These are phyloP conservation scores for Volvox africanus DNA, from an alignment of 139 green algal genomes.

Conservation along the genomic window DNA sequence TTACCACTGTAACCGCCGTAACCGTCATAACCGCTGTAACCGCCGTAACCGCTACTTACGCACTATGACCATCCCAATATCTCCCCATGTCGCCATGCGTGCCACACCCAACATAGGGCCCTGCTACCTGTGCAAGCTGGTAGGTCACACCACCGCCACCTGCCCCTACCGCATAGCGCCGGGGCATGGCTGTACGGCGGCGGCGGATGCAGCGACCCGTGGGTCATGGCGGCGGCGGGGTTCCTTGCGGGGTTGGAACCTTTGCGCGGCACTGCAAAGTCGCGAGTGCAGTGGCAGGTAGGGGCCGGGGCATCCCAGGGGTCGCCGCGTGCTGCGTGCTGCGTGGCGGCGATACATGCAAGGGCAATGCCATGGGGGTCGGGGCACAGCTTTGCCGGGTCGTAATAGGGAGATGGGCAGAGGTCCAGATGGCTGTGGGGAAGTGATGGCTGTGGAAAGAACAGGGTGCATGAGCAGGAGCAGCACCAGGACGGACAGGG, in stretches of 20 bases:
- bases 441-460: too few species aligned
- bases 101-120: neutral
- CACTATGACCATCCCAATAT: neutral
- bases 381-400: too few species aligned
- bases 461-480: too few species aligned
- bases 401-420: too few species aligned
- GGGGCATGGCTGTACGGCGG: neutral
- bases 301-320: neutral
- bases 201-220: neutral
- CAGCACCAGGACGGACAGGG: too few species aligned
- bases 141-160: constrained; percentile 88
- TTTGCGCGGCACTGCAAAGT: neutral
- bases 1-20: too few species aligned
- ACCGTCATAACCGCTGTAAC: too few species aligned
- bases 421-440: too few species aligned
- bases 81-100: neutral
- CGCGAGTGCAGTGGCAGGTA: constrained; percentile 39
- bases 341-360: too few species aligned
- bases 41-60: too few species aligned
- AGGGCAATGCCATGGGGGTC: too few species aligned
- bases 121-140: constrained; percentile 90
- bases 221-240: neutral
- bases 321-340: neutral
- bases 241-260: neutral
- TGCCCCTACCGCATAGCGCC: constrained; percentile 79